These are phyloP conservation scores for Suhomyces coccinellae DNA, from an alignment of 1,139 yeast species.

Conservation along the genomic window DNA sequence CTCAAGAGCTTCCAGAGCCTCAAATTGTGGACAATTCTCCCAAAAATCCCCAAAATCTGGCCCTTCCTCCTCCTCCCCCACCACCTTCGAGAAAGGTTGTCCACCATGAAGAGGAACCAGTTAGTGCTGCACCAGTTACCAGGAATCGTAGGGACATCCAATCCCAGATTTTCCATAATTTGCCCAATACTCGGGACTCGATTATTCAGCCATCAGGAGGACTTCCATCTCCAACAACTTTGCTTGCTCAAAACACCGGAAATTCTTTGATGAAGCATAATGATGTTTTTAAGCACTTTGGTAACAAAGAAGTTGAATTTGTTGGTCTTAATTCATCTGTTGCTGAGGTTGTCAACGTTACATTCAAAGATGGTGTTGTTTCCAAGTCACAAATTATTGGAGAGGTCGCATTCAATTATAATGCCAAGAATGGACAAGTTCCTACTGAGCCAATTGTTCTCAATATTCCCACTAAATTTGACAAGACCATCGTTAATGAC, in stretches of 20 bases:
- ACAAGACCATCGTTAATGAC: conserved; percentile 44
- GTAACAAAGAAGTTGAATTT: conserved; percentile 32
- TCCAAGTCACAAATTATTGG: conserved; percentile 66
- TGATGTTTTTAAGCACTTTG: conserved; percentile 48
- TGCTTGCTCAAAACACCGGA: conserved; percentile 29
- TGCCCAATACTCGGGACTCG: conserved; percentile 45
- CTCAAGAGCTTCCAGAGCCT: conserved; percentile 21
- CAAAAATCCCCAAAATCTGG: conserved; percentile 14
- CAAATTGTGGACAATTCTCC: conserved; percentile 10
- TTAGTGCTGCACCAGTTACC: conserved; percentile 3
- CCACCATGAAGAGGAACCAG: conserved; percentile 22
- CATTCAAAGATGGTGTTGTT: conserved; percentile 64
- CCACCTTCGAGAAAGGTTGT: conserved; percentile 71
- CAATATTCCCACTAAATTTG: conserved; percentile 34
- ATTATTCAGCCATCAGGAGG: conserved; percentile 22
- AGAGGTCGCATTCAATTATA: conserved; percentile 75
- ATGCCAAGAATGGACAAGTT: conserved; percentile 22
- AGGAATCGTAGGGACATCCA: conserved; percentile 47
- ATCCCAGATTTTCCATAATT: conserved; percentile 55
- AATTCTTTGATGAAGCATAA: conserved; percentile 24
- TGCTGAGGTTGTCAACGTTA: conserved; percentile 79
- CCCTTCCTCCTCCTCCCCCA: conserved; percentile 50
- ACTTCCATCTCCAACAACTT: conserved; percentile 13
- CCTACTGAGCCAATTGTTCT: conserved; percentile 23
- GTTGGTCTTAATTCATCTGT: conserved; percentile 73